phyloP scores from a whole-genome alignment of 352 stramenopile species.

The Globisporangium middletonii region DNA sequence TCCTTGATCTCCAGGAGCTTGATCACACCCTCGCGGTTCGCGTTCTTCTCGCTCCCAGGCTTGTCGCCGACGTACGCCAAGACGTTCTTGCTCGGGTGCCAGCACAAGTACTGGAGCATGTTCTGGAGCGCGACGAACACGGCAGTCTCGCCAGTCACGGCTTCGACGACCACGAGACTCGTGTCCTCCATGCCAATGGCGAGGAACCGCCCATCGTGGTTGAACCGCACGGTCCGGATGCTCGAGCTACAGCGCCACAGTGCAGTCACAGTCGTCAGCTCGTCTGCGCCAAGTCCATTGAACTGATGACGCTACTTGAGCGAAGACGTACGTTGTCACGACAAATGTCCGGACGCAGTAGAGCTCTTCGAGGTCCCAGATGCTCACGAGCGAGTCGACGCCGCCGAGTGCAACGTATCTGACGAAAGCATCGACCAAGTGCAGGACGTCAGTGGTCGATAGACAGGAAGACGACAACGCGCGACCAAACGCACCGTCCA shows the following conservation, averaged over 20 bases:
- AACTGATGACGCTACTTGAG: not conserved
- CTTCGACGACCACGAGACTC: conserved; percentile 57
- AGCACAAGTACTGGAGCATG: conserved; percentile 69
- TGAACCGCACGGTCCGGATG: conserved; percentile 77
- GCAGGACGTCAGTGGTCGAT: not conserved
- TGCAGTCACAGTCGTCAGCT: not conserved
- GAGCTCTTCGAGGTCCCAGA: conserved; percentile 84
- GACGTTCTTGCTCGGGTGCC: conserved; percentile 79
- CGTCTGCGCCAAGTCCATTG: not conserved
- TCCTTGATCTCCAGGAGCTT: conserved; percentile 78
- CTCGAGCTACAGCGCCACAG: conserved; percentile 35
- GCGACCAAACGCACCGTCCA: conserved; percentile 33
- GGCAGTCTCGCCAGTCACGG: conserved; percentile 48
- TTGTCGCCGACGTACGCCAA: conserved; percentile 83
- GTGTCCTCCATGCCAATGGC: conserved; percentile 77
- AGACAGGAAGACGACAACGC: not conserved
- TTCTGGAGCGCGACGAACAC: conserved; percentile 68
- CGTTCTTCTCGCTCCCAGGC: conserved; percentile 67
- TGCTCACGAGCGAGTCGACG: conserved; percentile 77
- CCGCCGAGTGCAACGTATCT: conserved; percentile 74
- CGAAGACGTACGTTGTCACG: conserved; percentile 49
- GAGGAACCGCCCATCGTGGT: conserved; percentile 63
- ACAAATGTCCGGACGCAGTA: conserved; percentile 82
- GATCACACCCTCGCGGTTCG: conserved; percentile 76
- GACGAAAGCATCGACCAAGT: not conserved